Evolutionary conservation across 169 alveolate species (phyloP).

Genomic region (Perkinsus marinus): DNA sequence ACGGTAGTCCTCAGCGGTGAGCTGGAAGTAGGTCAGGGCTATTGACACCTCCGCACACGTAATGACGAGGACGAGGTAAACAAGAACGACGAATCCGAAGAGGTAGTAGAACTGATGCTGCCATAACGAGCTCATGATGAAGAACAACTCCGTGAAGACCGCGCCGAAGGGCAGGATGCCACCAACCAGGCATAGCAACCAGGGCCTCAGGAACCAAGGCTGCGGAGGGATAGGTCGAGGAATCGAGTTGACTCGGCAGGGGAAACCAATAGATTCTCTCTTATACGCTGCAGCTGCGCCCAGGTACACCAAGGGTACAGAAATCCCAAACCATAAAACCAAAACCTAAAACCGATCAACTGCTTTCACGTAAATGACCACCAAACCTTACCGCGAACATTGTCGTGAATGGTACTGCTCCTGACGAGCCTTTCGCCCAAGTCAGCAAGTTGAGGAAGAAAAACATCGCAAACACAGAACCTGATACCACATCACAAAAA

Average conservation of each 20-base stretch:
- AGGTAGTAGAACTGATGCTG: constrained; percentile 55
- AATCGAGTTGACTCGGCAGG: constrained; percentile 63
- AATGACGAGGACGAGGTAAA: constrained; percentile 28
- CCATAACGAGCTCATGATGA: constrained; percentile 54
- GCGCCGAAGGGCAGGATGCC: constrained; percentile 56
- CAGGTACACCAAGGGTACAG: constrained; percentile 53
- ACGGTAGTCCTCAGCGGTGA: constrained; percentile 37
- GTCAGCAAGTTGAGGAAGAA: constrained; percentile 43
- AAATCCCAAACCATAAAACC: constrained; percentile 52
- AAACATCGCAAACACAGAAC: constrained; percentile 18
- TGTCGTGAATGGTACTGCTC: constrained; percentile 44
- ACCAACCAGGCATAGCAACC: constrained; percentile 40
- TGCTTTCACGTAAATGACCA: neutral
- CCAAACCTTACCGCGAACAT: constrained; percentile 8
- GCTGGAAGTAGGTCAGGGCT: constrained; percentile 35
- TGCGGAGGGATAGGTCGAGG: constrained; percentile 64
- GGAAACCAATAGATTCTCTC: constrained; percentile 44
- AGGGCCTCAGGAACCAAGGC: constrained; percentile 51
- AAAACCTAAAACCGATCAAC: constrained; percentile 11
- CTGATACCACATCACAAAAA: neutral
- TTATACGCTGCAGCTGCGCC: constrained; percentile 56
- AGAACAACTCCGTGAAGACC: constrained; percentile 45
- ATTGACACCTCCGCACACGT: constrained; percentile 45
- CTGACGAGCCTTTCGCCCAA: constrained; percentile 29
- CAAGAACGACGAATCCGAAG: constrained; percentile 46